Evolutionary conservation across 176 grass and related monocot species (phyloP), one percentile per base, ranked within the genome.

Genomic region (Oryza glumipatula): DNA sequence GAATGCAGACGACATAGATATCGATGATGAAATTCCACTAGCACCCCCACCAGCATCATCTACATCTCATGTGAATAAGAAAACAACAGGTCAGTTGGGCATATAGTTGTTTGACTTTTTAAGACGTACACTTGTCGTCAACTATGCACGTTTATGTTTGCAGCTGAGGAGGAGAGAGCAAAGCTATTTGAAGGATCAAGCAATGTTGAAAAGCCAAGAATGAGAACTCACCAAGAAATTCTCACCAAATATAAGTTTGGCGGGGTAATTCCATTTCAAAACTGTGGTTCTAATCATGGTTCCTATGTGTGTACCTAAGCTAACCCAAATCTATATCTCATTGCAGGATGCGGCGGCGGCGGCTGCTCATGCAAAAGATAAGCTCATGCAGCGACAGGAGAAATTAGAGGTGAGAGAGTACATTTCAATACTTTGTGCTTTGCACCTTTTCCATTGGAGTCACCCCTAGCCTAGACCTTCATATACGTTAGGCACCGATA

Each of bases 171-270:
- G 14, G 90, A 98, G 64, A 94, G 93, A 88, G 80, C 83, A 9
- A 93, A 92, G 30, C 77, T 98, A 54, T 98, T 98, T 88, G 89
- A 98, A 76, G 96, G 93, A 77, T 94, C 96, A 33, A 94, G 80
- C n/a, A 48, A 76, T 80, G 87, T 70, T 80, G 81, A 73, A 58
- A 93, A 87, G 48, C 96, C 96, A 22, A 95, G 89, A 89, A 92
- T 94, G 84, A 90, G 96, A 90, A 95, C 80, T n/a, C 76, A 85
- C 14, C 89, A 98, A 86, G 96, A 98, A 88, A 98, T 98, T 88
- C 87, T 98, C 12, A 98, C 96, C 23, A 90, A 98, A 92, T 98
- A 98, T 79, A 91, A 89, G 78, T 98, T 95, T 88, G 91, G 87
- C 33, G 96, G 96, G 89, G 96, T 98, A 98, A 86, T 47, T 74